A percentile compares a stretch with the other conserved stretches of the same genome.
Conservation (phyloP, 2,329 filamentous ascomycete species). For the Cladosporium sp. region DNA sequence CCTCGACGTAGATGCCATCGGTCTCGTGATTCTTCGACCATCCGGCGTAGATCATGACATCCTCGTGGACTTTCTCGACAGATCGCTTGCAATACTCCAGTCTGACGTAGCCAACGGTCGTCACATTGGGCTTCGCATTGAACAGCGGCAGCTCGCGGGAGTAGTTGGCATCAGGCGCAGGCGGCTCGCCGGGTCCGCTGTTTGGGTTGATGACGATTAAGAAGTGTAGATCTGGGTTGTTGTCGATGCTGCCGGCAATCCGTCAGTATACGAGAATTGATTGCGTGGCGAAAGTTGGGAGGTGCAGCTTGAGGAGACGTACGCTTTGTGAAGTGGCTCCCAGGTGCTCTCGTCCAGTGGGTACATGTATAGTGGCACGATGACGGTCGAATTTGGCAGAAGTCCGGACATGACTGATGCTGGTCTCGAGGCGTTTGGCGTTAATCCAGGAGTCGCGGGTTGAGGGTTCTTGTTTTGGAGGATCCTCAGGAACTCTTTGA, state of each 20-base stretch:
- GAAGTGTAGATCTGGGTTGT: slow-evolving; percentile 21
- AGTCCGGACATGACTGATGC: slow-evolving; percentile 4
- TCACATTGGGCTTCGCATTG: slow-evolving; percentile 24
- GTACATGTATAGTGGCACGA: slow-evolving; percentile 23
- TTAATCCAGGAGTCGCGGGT: slow-evolving; percentile 4
- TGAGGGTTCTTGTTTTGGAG: slow-evolving; percentile 12
- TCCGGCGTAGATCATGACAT: slow-evolving; percentile 23
- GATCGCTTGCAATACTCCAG: slow-evolving; percentile 23
- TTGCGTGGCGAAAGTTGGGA: no score
- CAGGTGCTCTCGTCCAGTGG: slow-evolving; percentile 19
- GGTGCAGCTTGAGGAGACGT: not conserved
- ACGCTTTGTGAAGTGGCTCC: slow-evolving; percentile 19
- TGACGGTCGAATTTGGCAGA: slow-evolving; percentile 17
- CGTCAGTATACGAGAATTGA: not conserved
- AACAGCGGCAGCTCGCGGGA: slow-evolving; percentile 24
- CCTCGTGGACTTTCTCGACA: slow-evolving; percentile 16
- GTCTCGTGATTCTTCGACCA: slow-evolving; percentile 20
- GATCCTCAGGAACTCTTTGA: slow-evolving; percentile 13
- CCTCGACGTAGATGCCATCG: slow-evolving; percentile 21
- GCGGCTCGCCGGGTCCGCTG: slow-evolving; percentile 20
- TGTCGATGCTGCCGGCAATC: slow-evolving; percentile 14
- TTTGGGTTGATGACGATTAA: slow-evolving; percentile 24
- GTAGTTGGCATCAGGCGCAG: slow-evolving; percentile 23
- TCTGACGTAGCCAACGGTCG: slow-evolving; percentile 26
- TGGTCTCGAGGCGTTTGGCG: slow-evolving; percentile 8